phyloP scores from a whole-genome alignment of 2,329 filamentous ascomycete species.

The Septoria linicola region DNA sequence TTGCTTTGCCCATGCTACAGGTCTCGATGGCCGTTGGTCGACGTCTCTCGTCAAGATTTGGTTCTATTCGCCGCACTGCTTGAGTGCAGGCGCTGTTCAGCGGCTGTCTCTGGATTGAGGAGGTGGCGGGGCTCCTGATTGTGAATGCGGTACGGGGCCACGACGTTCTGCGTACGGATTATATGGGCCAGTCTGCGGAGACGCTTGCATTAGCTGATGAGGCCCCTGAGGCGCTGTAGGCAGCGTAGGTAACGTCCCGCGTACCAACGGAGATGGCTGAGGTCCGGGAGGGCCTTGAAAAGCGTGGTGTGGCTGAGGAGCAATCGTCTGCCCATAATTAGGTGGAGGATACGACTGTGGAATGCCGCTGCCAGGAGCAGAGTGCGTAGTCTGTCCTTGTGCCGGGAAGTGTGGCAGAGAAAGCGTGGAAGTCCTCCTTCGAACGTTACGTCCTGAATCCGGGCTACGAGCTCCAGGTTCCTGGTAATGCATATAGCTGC shows the following conservation, averaged over 20 bases:
- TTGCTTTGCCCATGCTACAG: constrained; percentile 7
- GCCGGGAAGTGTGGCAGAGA: constrained; percentile 28
- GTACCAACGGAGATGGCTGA: constrained; percentile 25
- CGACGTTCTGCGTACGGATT: constrained; percentile 36
- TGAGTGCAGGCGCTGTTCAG: not conserved
- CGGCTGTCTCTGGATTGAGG: constrained; percentile 12
- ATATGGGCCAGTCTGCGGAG: constrained; percentile 37
- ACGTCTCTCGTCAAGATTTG: not conserved
- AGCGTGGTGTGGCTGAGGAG: constrained; percentile 24
- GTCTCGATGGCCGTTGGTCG: not conserved
- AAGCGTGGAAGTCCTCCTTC: constrained; percentile 31
- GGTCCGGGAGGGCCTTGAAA: constrained; percentile 23
- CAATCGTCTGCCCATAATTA: constrained; percentile 24
- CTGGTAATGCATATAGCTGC: constrained; percentile 25
- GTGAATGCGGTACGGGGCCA: constrained; percentile 4
- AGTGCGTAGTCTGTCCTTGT: constrained; percentile 7
- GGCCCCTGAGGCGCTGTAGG: constrained; percentile 16
- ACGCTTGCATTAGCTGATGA: constrained; percentile 34
- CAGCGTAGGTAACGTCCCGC: constrained; percentile 18
- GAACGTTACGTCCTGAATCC: constrained; percentile 31
- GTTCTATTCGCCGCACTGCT: not conserved
- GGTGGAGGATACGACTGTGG: constrained; percentile 25
- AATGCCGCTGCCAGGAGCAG: constrained; percentile 11
- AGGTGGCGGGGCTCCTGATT: not conserved
- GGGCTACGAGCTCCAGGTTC: constrained; percentile 31